Evolutionary conservation across 352 stramenopile genomes (phyloP), one percentile per base, ranked within the genome.

Genomic region (Ochromonadaceae sp.): DNA sequence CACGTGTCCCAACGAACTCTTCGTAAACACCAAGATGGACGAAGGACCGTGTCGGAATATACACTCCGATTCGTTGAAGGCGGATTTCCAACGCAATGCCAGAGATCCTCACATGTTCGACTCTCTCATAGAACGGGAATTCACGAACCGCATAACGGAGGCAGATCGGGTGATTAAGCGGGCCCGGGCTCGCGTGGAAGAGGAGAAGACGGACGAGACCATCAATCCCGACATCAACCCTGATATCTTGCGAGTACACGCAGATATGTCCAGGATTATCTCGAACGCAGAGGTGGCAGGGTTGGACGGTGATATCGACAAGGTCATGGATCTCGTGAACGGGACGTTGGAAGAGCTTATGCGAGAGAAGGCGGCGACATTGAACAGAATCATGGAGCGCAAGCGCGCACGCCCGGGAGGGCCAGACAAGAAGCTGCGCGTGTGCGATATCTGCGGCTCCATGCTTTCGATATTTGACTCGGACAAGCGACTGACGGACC

Each of bases 391-490:
- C 34, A n/a, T 35, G 20, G 1, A 53, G 5, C 5, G 32, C 4
- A 58, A 22, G 49, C 47, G 42, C 47, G 4, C 12, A 20, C 17
- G 52, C 17, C 20, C 25, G 22, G 35, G 15, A 32, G 31, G 32
- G 35, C 41, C 65, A 5, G 42, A 69, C n/a, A 78, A 88, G 50
- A 88, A 87, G 65, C 68, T 91, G 12, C 81, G 82, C 22, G 83
- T 93, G 49, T 93, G 85, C 58, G 83, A 92, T 70, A 81, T 93
- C 35, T 93, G 85, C 61, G 85, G 85, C 4, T 83, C 85, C 2
- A 89, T 91, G 67, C 70, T 93, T 28, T 91, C 82, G 61, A 93
- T 92, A 61, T 92, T 87, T 53, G 85, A 93, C 74, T 91, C 81
- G 47, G 85, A 93, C 55, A 78, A 78, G 1, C 79, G 85, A 17